These are phyloP conservation scores for Dictyostelium citrinum DNA, from an alignment of 78 protist genomes.

Conservation along the genomic window DNA sequence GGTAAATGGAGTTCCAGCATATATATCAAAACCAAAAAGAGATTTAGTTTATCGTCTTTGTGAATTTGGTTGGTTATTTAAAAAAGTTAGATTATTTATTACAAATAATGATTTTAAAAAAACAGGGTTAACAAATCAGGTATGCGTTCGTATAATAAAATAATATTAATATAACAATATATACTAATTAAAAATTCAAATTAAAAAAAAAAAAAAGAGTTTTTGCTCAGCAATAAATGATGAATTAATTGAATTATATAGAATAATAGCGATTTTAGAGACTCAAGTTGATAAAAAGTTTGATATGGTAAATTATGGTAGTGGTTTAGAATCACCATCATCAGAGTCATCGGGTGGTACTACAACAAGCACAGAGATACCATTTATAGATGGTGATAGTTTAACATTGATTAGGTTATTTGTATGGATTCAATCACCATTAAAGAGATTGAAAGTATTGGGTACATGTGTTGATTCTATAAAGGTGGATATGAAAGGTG, in stretches of 20 bases:
- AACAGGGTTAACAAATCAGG: slow-evolving; percentile 56
- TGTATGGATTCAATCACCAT: slow-evolving; percentile 77
- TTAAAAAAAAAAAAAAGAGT: no score
- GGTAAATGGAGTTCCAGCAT: neutral
- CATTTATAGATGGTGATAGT: neutral
- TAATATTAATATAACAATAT: neutral
- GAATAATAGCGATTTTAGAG: slow-evolving; percentile 55
- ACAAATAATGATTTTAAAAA: neutral
- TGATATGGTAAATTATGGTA: neutral
- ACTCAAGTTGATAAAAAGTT: slow-evolving; percentile 22
- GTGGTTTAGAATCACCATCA: slow-evolving; percentile 1
- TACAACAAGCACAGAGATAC: slow-evolving; percentile 3
- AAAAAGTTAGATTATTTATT: slow-evolving; percentile 38
- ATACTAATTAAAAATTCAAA: neutral
- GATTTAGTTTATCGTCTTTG: slow-evolving; percentile 26
- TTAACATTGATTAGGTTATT: slow-evolving; percentile 44
- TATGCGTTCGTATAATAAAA: neutral
- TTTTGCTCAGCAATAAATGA: slow-evolving; percentile 69
- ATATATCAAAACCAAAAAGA: slow-evolving; percentile 34
- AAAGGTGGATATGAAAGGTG: slow-evolving; percentile 25
- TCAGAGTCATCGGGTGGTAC: neutral
- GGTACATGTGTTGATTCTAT: slow-evolving; percentile 19
- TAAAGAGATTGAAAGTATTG: slow-evolving; percentile 8
- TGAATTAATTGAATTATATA: slow-evolving; percentile 64
- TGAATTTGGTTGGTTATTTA: slow-evolving; percentile 75